Evolutionary conservation across 1,284 basidiomycete species (phyloP), one percentile per base, ranked within the genome.

Genomic region (Irpex sp.): DNA sequence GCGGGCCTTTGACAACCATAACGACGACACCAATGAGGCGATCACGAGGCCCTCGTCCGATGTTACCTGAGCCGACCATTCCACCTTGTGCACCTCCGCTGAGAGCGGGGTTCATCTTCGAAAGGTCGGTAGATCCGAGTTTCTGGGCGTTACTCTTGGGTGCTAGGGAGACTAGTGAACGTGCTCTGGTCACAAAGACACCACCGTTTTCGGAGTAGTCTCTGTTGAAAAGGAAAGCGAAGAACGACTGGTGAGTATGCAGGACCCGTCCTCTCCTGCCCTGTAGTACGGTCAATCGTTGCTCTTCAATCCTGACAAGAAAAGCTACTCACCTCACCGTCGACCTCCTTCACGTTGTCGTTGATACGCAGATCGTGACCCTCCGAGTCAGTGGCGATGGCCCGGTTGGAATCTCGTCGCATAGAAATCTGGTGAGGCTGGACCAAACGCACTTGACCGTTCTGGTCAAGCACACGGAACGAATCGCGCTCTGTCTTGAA

Each of bases 401-500:
- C 90, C 62, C 88, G 85, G 60, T 85, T 82, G 6, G 93, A 93
- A 74, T 96, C 92, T 58, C 91, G 85, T 15, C 93, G 87, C 86
- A 96, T 93, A 11, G 92, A 92, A 69, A 99, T 97, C 75, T 99
- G 96, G 68, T 96, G 93, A 6, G 96, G 94, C 71, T 92, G 91
- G n/a, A 98, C 92, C 5, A 92, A 82, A 19, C 94, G 91, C 26
- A 93, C 85, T 76, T 93, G 89, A 1, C 95, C 94, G 68, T 94
- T 92, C 76, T 98, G 97, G 74, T 99, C 97, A 57, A 99, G 84
- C 0, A 99, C 92, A 64, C 94, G 92, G 85, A 99, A 96, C 6
- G 93, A 89, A 72, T 95, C 94, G 17, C 94, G 89, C 75, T 99
- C 97, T 3, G 97, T 96, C 78, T 97, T 97, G 85, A 92, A 97